Evolutionary conservation across 495 filamentous ascomycete species (phyloP).

Genomic region (Aspergillus mulundensis): DNA sequence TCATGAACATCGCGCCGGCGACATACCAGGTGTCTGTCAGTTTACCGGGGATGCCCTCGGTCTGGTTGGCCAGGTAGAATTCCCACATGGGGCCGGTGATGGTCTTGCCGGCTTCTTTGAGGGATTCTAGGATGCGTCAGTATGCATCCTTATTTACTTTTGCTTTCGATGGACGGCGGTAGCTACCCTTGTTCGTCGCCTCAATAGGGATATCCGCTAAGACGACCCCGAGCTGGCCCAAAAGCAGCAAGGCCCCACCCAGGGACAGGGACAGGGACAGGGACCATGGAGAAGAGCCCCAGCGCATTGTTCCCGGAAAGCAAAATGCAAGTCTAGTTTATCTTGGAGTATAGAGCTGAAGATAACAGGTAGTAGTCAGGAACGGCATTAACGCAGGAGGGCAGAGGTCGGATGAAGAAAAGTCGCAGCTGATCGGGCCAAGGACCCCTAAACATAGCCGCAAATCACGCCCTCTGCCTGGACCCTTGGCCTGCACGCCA

Average conservation of each 20-base stretch:
- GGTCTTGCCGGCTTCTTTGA: constrained; percentile 17
- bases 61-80: constrained; percentile 44
- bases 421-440: constrained; percentile 7
- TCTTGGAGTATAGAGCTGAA: neutral
- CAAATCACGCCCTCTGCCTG: constrained; percentile 11
- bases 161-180: no score
- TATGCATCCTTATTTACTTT: no score
- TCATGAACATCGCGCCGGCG: constrained; percentile 45
- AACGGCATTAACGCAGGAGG: neutral
- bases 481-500: constrained; percentile 7
- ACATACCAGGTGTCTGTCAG: constrained; percentile 45
- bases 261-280: neutral
- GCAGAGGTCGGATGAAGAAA: constrained; percentile 6
- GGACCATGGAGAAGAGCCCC: constrained; percentile 2
- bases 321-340: neutral
- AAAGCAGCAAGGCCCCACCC: constrained; percentile 17
- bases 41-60: constrained; percentile 34
- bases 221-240: constrained; percentile 14
- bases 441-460: constrained; percentile 13
- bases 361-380: neutral
- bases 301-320: constrained; percentile 8
- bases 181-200: constrained; percentile 13
- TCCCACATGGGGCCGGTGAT: constrained; percentile 40
- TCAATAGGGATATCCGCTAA: constrained; percentile 14
- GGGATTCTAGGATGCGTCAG: constrained; percentile 12